These are phyloP conservation scores for Neonectria punicea DNA, from an alignment of 2,329 filamentous ascomycete genomes.

Conservation along the genomic window DNA sequence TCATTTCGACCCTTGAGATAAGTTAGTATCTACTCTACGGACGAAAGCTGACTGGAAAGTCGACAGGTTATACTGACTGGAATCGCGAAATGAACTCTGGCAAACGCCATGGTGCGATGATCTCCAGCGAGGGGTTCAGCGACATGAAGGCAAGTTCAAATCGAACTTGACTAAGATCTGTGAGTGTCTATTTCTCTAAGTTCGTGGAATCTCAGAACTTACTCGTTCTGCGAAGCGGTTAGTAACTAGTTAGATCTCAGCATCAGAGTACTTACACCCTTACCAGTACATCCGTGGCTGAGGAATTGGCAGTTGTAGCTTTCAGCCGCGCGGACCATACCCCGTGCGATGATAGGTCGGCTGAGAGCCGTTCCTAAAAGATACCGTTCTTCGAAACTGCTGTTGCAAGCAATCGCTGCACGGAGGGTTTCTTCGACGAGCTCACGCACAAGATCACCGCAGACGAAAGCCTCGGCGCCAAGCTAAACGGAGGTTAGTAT, in stretches of 20 bases:
- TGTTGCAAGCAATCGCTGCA: neutral
- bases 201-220: neutral
- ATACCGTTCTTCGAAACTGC: slow-evolving; percentile 32
- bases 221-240: neutral
- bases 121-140: slow-evolving; percentile 71
- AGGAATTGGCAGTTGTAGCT: slow-evolving; percentile 51
- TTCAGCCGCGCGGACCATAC: slow-evolving; percentile 50
- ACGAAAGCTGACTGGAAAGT: slow-evolving; percentile 1
- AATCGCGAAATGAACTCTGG: slow-evolving; percentile 77
- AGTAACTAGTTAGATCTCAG: slow-evolving; percentile 11
- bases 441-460: neutral
- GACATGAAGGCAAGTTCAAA: slow-evolving; percentile 14
- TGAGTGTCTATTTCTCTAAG: neutral
- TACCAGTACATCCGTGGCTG: slow-evolving; percentile 69
- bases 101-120: slow-evolving; percentile 80
- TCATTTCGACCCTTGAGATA: slow-evolving; percentile 68
- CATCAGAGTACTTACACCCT: slow-evolving; percentile 58
- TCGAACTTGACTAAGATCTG: neutral
- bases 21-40: slow-evolving; percentile 1
- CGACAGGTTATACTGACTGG: slow-evolving; percentile 49
- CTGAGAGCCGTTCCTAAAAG: slow-evolving; percentile 66
- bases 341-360: slow-evolving; percentile 73
- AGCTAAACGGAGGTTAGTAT: neutral
- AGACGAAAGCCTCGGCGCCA: neutral
- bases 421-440: neutral